Conservation (phyloP, 305 asterid genomes). For the Euphrasia arctica region DNA sequence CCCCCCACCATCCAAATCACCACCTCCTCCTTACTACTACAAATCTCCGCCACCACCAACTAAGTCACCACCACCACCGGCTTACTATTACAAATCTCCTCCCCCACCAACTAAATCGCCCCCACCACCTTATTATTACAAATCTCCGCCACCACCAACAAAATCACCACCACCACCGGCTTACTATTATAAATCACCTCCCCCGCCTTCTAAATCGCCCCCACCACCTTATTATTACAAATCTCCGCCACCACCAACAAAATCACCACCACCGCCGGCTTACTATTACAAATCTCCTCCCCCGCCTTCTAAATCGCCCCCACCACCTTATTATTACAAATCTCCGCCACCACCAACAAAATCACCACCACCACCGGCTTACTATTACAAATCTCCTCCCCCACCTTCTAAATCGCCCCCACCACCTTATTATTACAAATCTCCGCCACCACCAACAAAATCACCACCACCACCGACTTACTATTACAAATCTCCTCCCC, state of each 20-base stretch:
- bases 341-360: neutral
- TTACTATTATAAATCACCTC: neutral
- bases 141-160: neutral
- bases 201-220: neutral
- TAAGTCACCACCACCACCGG: neutral
- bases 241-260: neutral
- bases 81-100: neutral
- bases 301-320: conserved; percentile 3
- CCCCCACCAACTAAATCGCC: neutral
- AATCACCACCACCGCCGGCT: neutral
- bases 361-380: neutral
- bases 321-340: neutral
- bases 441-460: neutral
- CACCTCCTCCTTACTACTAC: neutral
- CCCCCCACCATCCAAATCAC: neutral
- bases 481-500: neutral
- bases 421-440: conserved; percentile 9
- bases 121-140: neutral
- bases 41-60: neutral
- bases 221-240: conserved; percentile 1
- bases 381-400: neutral
- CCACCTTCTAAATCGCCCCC: conserved; percentile 12
- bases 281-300: neutral
- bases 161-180: neutral
- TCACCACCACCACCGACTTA: conserved; percentile 5